phyloP scores from a whole-genome alignment of 805 yeast species.

The Candida alai region DNA sequence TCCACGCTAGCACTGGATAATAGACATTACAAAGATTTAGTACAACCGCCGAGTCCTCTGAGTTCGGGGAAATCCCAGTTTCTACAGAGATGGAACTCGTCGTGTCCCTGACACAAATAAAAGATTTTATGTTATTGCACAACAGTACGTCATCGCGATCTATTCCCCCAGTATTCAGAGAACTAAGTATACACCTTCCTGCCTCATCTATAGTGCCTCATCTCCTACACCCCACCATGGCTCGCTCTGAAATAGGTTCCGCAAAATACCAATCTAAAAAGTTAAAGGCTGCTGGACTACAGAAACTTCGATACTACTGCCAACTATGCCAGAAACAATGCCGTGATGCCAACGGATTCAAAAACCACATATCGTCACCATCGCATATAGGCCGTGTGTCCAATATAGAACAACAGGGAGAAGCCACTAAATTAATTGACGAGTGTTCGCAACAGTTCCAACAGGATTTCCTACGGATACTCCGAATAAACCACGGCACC shows the following conservation, averaged over 20 bases:
- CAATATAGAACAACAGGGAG: constrained; percentile 29
- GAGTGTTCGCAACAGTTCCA: constrained; percentile 60
- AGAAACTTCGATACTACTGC: constrained; percentile 82
- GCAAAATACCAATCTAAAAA: constrained; percentile 71
- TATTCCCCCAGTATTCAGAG: too few species aligned
- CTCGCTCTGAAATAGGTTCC: constrained; percentile 35
- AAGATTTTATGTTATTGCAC: too few species aligned
- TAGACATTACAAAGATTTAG: too few species aligned
- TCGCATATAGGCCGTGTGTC: constrained; percentile 61
- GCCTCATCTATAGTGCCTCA: too few species aligned
- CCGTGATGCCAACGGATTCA: constrained; percentile 93
- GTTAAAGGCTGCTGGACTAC: constrained; percentile 80
- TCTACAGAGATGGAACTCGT: too few species aligned
- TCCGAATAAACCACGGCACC: constrained; percentile 74
- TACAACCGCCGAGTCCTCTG: too few species aligned
- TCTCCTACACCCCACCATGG: too few species aligned
- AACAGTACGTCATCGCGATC: too few species aligned
- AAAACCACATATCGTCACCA: constrained; percentile 82
- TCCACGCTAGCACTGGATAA: too few species aligned
- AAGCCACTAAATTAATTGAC: constrained; percentile 48
- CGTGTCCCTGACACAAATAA: too few species aligned
- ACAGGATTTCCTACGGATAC: constrained; percentile 56
- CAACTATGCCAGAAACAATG: constrained; percentile 92
- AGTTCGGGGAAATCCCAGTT: too few species aligned
- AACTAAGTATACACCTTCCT: too few species aligned